phyloP scores from a whole-genome alignment of 2,329 filamentous ascomycete species.

The Magnaporthales sp. region DNA sequence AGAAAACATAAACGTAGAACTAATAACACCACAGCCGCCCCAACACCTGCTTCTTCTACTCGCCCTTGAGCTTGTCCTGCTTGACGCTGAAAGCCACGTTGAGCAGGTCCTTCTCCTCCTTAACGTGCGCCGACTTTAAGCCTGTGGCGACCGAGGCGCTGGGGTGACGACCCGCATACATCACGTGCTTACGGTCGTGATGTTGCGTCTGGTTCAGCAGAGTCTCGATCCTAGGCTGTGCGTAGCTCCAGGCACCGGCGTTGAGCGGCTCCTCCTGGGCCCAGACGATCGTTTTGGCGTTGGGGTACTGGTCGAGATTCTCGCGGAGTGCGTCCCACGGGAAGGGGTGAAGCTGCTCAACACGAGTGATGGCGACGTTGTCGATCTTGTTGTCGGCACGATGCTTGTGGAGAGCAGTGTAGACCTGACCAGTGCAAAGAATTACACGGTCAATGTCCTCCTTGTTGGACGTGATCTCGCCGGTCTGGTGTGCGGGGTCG shows the following conservation, averaged over 20 bases:
- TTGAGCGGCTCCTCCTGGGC: slow-evolving; percentile 96
- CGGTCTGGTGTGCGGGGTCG: slow-evolving; percentile 73
- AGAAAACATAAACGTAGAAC: neutral
- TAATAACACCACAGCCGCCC: neutral
- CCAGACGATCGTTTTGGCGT: slow-evolving; percentile 97
- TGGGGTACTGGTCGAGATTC: slow-evolving; percentile 94
- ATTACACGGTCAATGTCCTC: slow-evolving; percentile 93
- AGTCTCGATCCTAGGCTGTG: slow-evolving; percentile 96
- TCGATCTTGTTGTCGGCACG: slow-evolving; percentile 78
- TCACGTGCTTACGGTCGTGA: slow-evolving; percentile 90
- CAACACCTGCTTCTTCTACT: slow-evolving; percentile 27
- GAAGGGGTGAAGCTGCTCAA: slow-evolving; percentile 98
- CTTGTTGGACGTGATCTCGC: slow-evolving; percentile 67
- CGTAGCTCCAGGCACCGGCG: slow-evolving; percentile 92
- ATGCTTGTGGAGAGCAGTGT: slow-evolving; percentile 82
- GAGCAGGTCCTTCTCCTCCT: slow-evolving; percentile 85
- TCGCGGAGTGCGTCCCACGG: slow-evolving; percentile 95
- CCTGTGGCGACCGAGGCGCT: slow-evolving; percentile 92
- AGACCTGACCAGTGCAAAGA: slow-evolving; percentile 92
- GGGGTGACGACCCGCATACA: slow-evolving; percentile 92
- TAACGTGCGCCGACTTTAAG: slow-evolving; percentile 76
- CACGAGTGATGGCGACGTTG: slow-evolving; percentile 86
- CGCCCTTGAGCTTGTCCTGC: slow-evolving; percentile 63
- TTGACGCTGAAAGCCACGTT: slow-evolving; percentile 54
- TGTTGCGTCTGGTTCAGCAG: slow-evolving; percentile 86